Evolutionary conservation across 1,139 yeast genomes (phyloP), one percentile per base, ranked within the genome.

Genomic region (Candida neerlandica): DNA sequence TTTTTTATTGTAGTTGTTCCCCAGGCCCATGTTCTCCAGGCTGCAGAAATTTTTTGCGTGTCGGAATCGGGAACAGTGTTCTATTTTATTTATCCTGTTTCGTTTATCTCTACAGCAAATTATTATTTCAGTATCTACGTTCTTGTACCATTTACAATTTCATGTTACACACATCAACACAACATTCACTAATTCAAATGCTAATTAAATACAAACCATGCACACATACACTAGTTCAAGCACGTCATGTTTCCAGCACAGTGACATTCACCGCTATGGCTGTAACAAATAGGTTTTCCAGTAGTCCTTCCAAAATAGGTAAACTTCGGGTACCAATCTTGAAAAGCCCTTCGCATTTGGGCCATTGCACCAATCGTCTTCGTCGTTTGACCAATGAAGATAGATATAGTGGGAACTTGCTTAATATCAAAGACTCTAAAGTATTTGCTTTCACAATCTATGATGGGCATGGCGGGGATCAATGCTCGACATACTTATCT

Each of bases 391-490:
- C 80, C 60, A 94, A 94, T 65, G 98, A 94, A 66, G 99, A 94
- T 66, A 74, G 82, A 48, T 87, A 83, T 66, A 77, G 74, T 55
- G 88, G 88, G 15, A 75, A 74, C n/a, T 61, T 83, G 21, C 39
- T 44, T 2, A 38, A 38, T 19, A 41, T 49, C 12, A 45, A 49
- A 3, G 59, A 57, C 19, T 49, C 56, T 14, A 52, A 64, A 3
- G 66, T 73, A 30, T 86, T 90, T 67, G 83, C 82, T 59, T 84
- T 88, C 64, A 81, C 83, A 44, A 79, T 94, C 2, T 91, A 86
- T 66, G 99, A 94, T 66, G 99, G 98, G 2, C 99, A 94, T 66
- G 98, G 98, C 4, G 96, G 97, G 15, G 78, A 75, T 33, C 83
- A 85, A 53, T 89, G 96, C 60, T 77, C 91, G 40, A 76, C 71